Evolutionary conservation across 2,329 filamentous ascomycete species (phyloP), one percentile per base, ranked within the genome.

Genomic region (Sarocladium kiliense): DNA sequence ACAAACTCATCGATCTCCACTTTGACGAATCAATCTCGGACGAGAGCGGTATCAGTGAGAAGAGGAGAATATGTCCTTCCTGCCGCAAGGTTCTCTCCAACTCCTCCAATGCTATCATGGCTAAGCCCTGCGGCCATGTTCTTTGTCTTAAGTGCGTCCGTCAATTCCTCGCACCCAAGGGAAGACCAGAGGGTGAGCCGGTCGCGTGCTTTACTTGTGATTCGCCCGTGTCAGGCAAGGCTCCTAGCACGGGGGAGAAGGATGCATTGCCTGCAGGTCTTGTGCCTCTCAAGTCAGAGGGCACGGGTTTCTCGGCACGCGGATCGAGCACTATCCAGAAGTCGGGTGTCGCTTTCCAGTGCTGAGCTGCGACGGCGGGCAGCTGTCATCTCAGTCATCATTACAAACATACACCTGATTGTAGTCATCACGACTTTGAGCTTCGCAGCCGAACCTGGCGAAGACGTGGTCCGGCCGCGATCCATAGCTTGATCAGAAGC

Each of bases 261-360:
- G 79, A 84, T 34, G 82, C 75, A 54, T 78, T 87, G 34, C 83
- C 78, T 57, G 82, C 86, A 0, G 92, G 92, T 0, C 66, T 97
- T 32, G 86, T 97, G 2, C 84, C 88, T 65, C 80, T 97, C 50
- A 85, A 82, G 61, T 89, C 87, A 34, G 93, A 97, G 63, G 93
- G 93, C 0, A 97, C 93, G 0, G 93, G 93, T 0, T 97, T 96
- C 70, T 92, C 93, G 3, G 88, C 90, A 3, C 86, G 87, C n/a
- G 93, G 94, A 2, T 81, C 82, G 53, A 96, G 88, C 65, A 82
- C 89, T 63, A 91, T 95, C 16, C 88, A 88, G 71, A 94, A 86
- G 68, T 74, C 80, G 3, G 87, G 88, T 0, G 84, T 95, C 18
- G 87, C 86, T 0, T 96, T 96, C 69, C 89, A 95, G 67, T 93